These are phyloP conservation scores for Rhypophila decipiens DNA, from an alignment of 495 filamentous ascomycete species.

Conservation along the genomic window DNA sequence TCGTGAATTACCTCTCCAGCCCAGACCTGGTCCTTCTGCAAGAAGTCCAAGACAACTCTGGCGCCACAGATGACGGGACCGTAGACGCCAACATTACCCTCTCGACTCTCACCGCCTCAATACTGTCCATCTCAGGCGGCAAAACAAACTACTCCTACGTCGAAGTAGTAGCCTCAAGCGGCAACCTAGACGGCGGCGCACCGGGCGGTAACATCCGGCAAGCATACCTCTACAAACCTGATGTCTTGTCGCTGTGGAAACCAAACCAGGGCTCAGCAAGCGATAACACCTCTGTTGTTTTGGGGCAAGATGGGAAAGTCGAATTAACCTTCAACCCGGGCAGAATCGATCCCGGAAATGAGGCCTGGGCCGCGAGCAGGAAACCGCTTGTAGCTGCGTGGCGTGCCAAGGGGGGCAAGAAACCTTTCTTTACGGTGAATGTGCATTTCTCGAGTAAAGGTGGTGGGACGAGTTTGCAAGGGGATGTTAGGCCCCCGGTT, in stretches of 20 bases:
- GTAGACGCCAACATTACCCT: conserved; percentile 44
- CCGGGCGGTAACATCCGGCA: conserved; percentile 61
- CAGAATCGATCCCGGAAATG: conserved; percentile 48
- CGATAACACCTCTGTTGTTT: conserved; percentile 41
- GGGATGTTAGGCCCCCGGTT: conserved; percentile 53
- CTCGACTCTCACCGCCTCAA: conserved; percentile 33
- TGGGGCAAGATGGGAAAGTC: no score
- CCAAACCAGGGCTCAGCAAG: conserved; percentile 37
- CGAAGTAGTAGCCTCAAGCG: conserved; percentile 41
- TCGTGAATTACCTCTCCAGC: conserved; percentile 45
- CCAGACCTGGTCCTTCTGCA: conserved; percentile 54
- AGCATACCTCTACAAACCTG: conserved; percentile 54
- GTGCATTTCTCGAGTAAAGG: conserved; percentile 54
- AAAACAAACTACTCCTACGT: conserved; percentile 43
- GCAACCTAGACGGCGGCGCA: conserved; percentile 48
- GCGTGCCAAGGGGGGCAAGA: conserved; percentile 36
- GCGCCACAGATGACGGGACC: conserved; percentile 44
- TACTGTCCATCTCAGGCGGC: conserved; percentile 29
- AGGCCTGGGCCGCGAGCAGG: conserved; percentile 44
- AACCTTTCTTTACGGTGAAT: conserved; percentile 53
- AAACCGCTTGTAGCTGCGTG: conserved; percentile 56
- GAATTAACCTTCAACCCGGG: conserved; percentile 54
- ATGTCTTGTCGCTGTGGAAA: conserved; percentile 41
- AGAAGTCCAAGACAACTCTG: conserved; percentile 56
- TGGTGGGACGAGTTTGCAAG: conserved; percentile 48